phyloP scores from a whole-genome alignment of 2,329 filamentous ascomycete genomes.

The Alternaria sp. region DNA sequence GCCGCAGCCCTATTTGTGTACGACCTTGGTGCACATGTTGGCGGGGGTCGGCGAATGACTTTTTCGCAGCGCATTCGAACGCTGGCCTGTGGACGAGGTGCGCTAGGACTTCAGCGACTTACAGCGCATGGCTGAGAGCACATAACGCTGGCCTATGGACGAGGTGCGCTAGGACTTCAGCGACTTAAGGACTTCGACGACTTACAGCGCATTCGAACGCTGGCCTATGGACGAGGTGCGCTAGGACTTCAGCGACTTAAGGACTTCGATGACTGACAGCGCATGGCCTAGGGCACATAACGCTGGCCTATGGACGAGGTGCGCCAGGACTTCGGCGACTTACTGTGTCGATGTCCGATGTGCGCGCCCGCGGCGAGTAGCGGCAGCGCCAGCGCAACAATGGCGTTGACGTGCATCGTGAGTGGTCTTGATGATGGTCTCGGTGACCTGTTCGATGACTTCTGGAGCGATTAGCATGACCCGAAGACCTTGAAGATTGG shows the following conservation, averaged over 20 bases:
- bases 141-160: no score
- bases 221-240: no score
- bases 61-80: no score
- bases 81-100: no score
- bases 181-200: no score
- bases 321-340: background rate
- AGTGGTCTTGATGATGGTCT: no score
- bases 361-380: conserved; percentile 3
- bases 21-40: conserved; percentile 56
- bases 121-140: background rate
- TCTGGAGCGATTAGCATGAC: background rate
- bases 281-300: background rate
- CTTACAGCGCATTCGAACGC: no score
- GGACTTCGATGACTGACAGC: background rate
- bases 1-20: conserved; percentile 57
- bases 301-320: background rate
- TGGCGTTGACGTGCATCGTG: no score
- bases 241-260: no score
- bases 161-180: no score
- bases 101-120: no score
- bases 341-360: background rate
- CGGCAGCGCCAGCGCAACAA: no score
- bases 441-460: background rate
- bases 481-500: background rate
- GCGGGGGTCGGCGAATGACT: conserved; percentile 19